Percentiles rank a stretch among this genome's conserved stretches.
These are phyloP conservation scores for Paecilomyces variotii DNA, from an alignment of 2,329 filamentous ascomycete species.

Conservation along the genomic window DNA sequence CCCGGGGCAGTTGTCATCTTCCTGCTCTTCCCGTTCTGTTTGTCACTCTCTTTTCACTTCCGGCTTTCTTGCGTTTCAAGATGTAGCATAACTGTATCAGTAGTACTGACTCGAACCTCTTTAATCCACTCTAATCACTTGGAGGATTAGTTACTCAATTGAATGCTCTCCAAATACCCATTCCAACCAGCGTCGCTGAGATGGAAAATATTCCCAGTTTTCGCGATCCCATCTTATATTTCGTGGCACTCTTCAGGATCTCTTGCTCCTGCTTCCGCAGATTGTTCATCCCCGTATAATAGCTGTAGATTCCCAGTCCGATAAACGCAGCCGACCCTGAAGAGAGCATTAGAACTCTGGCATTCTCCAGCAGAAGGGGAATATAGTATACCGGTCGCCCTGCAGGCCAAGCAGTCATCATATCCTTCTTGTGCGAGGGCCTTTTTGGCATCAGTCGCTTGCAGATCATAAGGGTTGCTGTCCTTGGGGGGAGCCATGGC, in stretches of 20 bases:
- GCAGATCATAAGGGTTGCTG: slow-evolving; percentile 44
- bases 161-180: slow-evolving; percentile 62
- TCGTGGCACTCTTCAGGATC: slow-evolving; percentile 61
- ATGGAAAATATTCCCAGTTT: slow-evolving; percentile 59
- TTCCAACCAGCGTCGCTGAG: slow-evolving; percentile 58
- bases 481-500: slow-evolving; percentile 38
- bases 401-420: slow-evolving; percentile 64
- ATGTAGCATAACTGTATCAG: neutral
- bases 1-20: slow-evolving; percentile 23
- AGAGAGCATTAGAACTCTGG: neutral
- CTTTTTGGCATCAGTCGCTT: slow-evolving; percentile 54
- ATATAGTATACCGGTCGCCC: slow-evolving; percentile 54
- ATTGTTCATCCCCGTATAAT: slow-evolving; percentile 65
- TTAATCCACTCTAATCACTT: neutral
- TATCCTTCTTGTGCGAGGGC: slow-evolving; percentile 36
- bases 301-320: slow-evolving; percentile 69
- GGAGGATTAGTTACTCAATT: slow-evolving; percentile 33
- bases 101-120: neutral
- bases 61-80: neutral
- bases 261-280: slow-evolving; percentile 53
- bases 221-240: slow-evolving; percentile 65
- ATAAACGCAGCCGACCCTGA: slow-evolving; percentile 67
- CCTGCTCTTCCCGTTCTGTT: slow-evolving; percentile 6
- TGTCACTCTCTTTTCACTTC: neutral
- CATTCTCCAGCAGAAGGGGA: slow-evolving; percentile 7